A percentile compares a stretch with the other conserved stretches of the same genome.
phyloP scores from a whole-genome alignment of 805 yeast genomes.

The Candida multigemmis region DNA sequence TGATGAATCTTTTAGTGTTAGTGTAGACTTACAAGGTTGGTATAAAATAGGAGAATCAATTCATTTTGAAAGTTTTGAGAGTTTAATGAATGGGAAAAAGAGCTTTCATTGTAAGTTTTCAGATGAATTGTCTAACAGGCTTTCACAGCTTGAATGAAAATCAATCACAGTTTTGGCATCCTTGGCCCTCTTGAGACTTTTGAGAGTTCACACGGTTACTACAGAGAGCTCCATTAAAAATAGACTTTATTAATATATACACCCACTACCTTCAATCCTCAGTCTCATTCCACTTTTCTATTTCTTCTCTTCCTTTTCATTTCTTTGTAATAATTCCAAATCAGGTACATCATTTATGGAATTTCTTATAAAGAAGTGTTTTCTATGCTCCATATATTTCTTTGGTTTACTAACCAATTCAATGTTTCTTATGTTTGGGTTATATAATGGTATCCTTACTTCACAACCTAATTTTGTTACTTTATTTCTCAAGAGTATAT shows the following conservation, averaged over 20 bases:
- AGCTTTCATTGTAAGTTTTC: slow-evolving; percentile 12
- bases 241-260: no score
- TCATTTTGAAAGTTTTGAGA: slow-evolving; percentile 21
- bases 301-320: not conserved
- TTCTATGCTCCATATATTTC: slow-evolving; percentile 66
- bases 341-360: slow-evolving; percentile 70
- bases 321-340: slow-evolving; percentile 29
- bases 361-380: slow-evolving; percentile 85
- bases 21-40: slow-evolving; percentile 24
- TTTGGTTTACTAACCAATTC: slow-evolving; percentile 72
- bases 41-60: slow-evolving; percentile 5
- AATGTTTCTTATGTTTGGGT: slow-evolving; percentile 67
- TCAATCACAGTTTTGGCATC: no score
- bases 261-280: no score
- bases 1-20: slow-evolving; percentile 6
- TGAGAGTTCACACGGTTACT: no score
- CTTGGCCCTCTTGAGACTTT: no score
- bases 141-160: slow-evolving; percentile 6
- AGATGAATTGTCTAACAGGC: slow-evolving; percentile 8
- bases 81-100: slow-evolving; percentile 19
- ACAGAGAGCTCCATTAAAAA: no score
- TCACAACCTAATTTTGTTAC: slow-evolving; percentile 81
- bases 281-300: no score
- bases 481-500: slow-evolving; percentile 75
- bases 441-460: slow-evolving; percentile 68